These are phyloP conservation scores for Vigna angularis DNA, from an alignment of 306 rosid genomes.

Conservation along the genomic window DNA sequence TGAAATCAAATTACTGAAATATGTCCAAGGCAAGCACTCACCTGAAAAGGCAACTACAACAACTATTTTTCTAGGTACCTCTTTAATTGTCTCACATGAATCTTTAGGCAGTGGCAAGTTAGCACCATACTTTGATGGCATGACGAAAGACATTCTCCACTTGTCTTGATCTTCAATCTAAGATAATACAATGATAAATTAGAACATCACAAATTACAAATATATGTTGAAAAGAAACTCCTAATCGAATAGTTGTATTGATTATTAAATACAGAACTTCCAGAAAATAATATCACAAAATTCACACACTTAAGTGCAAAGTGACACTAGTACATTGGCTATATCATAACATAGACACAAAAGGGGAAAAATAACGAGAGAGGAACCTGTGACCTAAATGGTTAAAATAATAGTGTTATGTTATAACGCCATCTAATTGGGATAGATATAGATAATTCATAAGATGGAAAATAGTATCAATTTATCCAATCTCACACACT, in stretches of 20 bases:
- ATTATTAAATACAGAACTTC: conserved; percentile 20
- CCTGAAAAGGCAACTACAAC: conserved; percentile 95
- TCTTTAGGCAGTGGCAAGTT: conserved; percentile 84
- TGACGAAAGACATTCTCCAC: conserved; percentile 93
- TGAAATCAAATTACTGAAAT: conserved; percentile 10
- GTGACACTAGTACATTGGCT: conserved; percentile 3
- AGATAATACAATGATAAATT: conserved; percentile 37
- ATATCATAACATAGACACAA: conserved; percentile 29
- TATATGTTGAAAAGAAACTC: conserved; percentile 24
- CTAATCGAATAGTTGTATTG: neutral
- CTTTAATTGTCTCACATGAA: conserved; percentile 73
- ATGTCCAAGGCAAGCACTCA: conserved; percentile 48
- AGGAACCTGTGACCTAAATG: neutral
- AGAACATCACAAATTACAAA: conserved; percentile 33
- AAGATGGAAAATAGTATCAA: conserved; percentile 20
- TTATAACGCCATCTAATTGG: neutral
- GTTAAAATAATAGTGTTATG: neutral
- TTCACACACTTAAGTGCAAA: neutral
- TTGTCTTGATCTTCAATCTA: conserved; percentile 72
- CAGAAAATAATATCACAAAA: conserved; percentile 31
- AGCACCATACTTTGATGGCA: conserved; percentile 89
- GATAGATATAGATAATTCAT: neutral
- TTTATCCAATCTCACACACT: conserved; percentile 25
- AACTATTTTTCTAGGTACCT: conserved; percentile 72
- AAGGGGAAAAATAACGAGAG: neutral